A percentile compares a stretch with the other conserved stretches of the same genome.
These are phyloP conservation scores for Tricharina praecox DNA, from an alignment of 495 filamentous ascomycete species.

Conservation along the genomic window DNA sequence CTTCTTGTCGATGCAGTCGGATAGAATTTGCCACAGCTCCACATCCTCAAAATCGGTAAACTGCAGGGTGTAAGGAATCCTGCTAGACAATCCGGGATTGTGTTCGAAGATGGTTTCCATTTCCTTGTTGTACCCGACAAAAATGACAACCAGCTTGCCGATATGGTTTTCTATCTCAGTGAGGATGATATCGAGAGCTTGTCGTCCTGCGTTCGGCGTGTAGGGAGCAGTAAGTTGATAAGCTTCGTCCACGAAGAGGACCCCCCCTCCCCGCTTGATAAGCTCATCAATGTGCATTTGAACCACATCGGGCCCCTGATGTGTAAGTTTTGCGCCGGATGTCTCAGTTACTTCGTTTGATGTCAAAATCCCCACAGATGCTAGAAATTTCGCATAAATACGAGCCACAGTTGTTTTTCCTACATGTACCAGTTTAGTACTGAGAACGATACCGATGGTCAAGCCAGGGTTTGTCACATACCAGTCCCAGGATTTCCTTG, in stretches of 20 bases:
- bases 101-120: slow-evolving; percentile 72
- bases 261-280: slow-evolving; percentile 42
- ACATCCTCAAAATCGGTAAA: slow-evolving; percentile 55
- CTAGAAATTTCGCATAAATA: slow-evolving; percentile 52
- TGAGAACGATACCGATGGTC: no score
- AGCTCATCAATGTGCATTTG: slow-evolving; percentile 44
- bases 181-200: slow-evolving; percentile 58
- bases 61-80: slow-evolving; percentile 46
- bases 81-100: slow-evolving; percentile 57
- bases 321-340: slow-evolving; percentile 50
- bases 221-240: slow-evolving; percentile 42
- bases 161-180: slow-evolving; percentile 57
- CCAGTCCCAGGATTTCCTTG: slow-evolving; percentile 72
- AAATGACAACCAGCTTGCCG: slow-evolving; percentile 59
- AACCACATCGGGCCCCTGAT: slow-evolving; percentile 40
- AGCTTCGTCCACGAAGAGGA: slow-evolving; percentile 57
- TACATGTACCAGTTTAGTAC: no score
- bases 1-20: slow-evolving; percentile 32
- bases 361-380: slow-evolving; percentile 41
- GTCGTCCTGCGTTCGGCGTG: slow-evolving; percentile 33
- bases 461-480: no score
- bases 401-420: slow-evolving; percentile 74
- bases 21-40: slow-evolving; percentile 44
- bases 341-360: slow-evolving; percentile 44
- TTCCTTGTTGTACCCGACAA: slow-evolving; percentile 58